phyloP scores from a whole-genome alignment of 176 grass and related monocot genomes.

The Bromus sterilis region DNA sequence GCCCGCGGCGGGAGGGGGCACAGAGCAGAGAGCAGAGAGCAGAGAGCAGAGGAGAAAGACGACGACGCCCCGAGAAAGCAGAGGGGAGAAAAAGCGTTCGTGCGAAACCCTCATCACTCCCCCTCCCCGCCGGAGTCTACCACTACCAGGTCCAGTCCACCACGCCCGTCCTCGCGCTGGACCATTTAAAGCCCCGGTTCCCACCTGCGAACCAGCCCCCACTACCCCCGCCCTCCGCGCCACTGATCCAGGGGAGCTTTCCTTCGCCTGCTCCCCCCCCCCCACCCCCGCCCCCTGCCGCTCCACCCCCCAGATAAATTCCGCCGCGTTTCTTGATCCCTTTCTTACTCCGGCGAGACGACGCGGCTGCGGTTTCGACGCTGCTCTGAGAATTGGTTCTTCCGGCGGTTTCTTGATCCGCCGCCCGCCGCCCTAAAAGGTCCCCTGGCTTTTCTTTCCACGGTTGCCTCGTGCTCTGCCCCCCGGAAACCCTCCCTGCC shows the following conservation, averaged over 20 bases:
- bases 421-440: not conserved
- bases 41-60: not conserved
- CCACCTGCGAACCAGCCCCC: not conserved
- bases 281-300: not conserved
- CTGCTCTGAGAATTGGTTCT: not conserved
- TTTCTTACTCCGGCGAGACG: not conserved
- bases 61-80: not conserved
- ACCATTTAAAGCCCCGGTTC: slow-evolving; percentile 35
- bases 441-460: not conserved
- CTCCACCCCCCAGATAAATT: not conserved
- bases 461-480: slow-evolving; percentile 10
- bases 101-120: too few species aligned
- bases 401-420: slow-evolving; percentile 15
- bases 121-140: not conserved
- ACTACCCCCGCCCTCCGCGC: not conserved
- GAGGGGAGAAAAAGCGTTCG: not conserved
- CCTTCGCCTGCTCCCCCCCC: not conserved
- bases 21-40: not conserved
- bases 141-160: not conserved
- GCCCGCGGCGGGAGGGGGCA: too few species aligned
- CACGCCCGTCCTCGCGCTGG: not conserved
- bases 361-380: too few species aligned
- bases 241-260: not conserved
- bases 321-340: not conserved
- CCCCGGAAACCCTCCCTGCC: not conserved